Conservation (phyloP, 139 green algal genomes). For the Tetradesmus lagerheimii region DNA sequence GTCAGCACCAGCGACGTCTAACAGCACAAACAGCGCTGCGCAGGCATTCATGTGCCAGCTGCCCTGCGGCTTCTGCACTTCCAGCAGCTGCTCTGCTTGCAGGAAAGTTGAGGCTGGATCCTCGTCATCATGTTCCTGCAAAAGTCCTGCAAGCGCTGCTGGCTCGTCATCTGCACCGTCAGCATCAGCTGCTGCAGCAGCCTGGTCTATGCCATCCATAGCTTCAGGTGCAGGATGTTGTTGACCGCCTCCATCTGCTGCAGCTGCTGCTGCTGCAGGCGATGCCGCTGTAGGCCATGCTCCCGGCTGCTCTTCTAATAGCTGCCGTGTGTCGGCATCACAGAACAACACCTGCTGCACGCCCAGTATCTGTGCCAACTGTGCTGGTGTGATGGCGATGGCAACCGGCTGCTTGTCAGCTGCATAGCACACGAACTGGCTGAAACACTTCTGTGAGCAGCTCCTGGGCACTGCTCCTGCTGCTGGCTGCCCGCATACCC, state of each 20-base stretch:
- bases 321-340: background rate
- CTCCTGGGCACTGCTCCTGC: background rate
- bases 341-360: background rate
- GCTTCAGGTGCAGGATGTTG: no score
- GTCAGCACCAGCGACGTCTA: background rate
- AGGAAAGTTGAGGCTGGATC: background rate
- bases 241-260: background rate
- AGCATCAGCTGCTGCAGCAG: background rate
- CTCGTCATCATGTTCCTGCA: background rate
- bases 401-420: conserved; percentile 19
- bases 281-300: background rate
- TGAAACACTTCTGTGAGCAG: conserved; percentile 29
- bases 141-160: background rate
- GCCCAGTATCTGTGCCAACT: conserved; percentile 24
- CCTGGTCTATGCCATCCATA: background rate
- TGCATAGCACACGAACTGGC: conserved; percentile 13
- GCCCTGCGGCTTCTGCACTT: background rate
- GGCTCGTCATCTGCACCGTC: background rate
- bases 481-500: conserved; percentile 3
- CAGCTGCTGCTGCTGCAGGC: background rate
- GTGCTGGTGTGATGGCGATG: background rate
- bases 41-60: conserved; percentile 3
- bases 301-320: background rate
- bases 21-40: conserved; percentile 12
- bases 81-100: background rate